phyloP scores from a whole-genome alignment of 1,139 yeast genomes.

The Groenewaldozyma sp. region DNA sequence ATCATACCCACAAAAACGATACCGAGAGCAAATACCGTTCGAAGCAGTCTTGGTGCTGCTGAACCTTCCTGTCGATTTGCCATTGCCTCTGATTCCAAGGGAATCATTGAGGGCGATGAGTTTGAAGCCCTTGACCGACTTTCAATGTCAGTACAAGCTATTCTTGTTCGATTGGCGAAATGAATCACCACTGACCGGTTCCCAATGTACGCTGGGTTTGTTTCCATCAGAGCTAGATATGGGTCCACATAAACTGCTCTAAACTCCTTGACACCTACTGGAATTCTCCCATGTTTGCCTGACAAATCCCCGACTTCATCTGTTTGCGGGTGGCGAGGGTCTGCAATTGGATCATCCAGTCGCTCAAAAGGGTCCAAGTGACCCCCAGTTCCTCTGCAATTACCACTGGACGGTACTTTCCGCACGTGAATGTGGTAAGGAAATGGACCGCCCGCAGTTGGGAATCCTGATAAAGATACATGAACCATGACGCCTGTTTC shows the following conservation, averaged over 20 bases:
- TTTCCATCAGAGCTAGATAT: conserved; percentile 42
- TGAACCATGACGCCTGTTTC: conserved; percentile 42
- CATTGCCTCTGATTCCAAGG: too few species aligned
- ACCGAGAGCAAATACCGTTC: too few species aligned
- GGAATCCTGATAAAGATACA: conserved; percentile 50
- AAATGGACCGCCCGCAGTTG: conserved; percentile 47
- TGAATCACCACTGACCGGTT: conserved; percentile 44
- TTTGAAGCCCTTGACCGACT: background rate
- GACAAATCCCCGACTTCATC: conserved; percentile 56
- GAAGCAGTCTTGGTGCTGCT: too few species aligned
- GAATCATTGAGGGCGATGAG: background rate
- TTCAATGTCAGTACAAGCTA: conserved; percentile 39
- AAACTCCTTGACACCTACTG: conserved; percentile 42
- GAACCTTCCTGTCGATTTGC: too few species aligned
- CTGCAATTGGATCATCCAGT: conserved; percentile 34
- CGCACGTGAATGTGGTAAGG: conserved; percentile 46
- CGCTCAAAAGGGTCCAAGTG: conserved; percentile 45
- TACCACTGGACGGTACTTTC: conserved; percentile 37
- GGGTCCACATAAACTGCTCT: conserved; percentile 45
- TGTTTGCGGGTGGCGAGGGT: conserved; percentile 32
- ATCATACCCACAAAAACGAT: too few species aligned
- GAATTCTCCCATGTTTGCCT: conserved; percentile 53
- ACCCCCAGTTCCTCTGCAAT: conserved; percentile 42
- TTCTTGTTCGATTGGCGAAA: conserved; percentile 39
- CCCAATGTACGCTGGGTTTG: conserved; percentile 38